Percentiles rank a stretch among this genome's conserved stretches.
Conservation (phyloP, 2,329 filamentous ascomycete species). For the Raffaelea deltoideospora region DNA sequence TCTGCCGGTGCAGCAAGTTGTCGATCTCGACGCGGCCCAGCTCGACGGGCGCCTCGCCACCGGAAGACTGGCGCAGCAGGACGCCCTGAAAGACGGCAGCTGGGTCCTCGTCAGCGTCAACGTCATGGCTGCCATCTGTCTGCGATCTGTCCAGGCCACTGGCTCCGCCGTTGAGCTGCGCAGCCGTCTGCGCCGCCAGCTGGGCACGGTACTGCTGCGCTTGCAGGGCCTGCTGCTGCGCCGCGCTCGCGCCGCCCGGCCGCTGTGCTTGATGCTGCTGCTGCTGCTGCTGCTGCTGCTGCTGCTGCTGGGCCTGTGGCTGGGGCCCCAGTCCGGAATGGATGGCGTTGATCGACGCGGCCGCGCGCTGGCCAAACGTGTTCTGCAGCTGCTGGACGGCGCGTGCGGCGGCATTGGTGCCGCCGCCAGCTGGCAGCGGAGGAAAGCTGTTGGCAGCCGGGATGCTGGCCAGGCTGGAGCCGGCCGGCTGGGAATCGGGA, state of each 20-base stretch:
- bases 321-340: slow-evolving; percentile 23
- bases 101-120: slow-evolving; percentile 52
- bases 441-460: slow-evolving; percentile 11
- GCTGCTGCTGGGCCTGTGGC: slow-evolving; percentile 7
- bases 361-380: slow-evolving; percentile 48
- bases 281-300: slow-evolving; percentile 11
- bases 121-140: slow-evolving; percentile 59
- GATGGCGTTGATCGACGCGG: slow-evolving; percentile 50
- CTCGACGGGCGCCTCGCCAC: slow-evolving; percentile 36
- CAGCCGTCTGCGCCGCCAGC: slow-evolving; percentile 17
- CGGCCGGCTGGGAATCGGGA: slow-evolving; percentile 4
- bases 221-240: slow-evolving; percentile 11
- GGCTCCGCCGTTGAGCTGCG: slow-evolving; percentile 26
- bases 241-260: not conserved
- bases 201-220: slow-evolving; percentile 20
- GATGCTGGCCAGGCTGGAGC: not conserved
- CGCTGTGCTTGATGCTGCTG: slow-evolving; percentile 12
- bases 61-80: slow-evolving; percentile 38
- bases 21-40: slow-evolving; percentile 52
- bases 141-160: slow-evolving; percentile 31
- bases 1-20: slow-evolving; percentile 50
- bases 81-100: slow-evolving; percentile 42
- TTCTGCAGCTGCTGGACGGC: slow-evolving; percentile 41
- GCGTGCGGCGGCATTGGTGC: slow-evolving; percentile 31
- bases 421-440: slow-evolving; percentile 12